phyloP scores from a whole-genome alignment of 2,329 filamentous ascomycete species.

The Xylariaceae sp. region DNA sequence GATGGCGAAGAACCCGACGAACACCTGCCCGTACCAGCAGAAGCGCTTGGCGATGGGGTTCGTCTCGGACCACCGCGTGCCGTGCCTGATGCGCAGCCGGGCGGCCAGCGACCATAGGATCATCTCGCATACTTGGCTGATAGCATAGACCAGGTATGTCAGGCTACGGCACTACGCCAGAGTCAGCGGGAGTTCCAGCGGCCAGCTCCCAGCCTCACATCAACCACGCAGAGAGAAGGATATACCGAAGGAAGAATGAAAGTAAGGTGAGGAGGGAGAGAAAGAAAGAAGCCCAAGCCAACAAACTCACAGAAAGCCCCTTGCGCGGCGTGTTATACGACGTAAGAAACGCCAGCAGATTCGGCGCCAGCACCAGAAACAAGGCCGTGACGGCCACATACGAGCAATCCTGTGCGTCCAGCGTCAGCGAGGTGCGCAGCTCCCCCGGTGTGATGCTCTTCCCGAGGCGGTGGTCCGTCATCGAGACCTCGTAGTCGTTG shows the following conservation, averaged over 20 bases:
- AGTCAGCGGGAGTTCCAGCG: too few species aligned
- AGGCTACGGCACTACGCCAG: constrained; percentile 40
- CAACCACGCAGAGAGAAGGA: too few species aligned
- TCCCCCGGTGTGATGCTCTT: constrained; percentile 12
- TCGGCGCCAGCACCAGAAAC: constrained; percentile 37
- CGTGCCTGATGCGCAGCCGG: constrained; percentile 35
- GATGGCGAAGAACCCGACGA: constrained; percentile 40
- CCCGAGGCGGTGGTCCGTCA: constrained; percentile 7
- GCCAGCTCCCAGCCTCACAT: too few species aligned
- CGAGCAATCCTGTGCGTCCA: constrained; percentile 31
- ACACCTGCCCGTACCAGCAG: constrained; percentile 40
- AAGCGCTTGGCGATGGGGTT: constrained; percentile 35
- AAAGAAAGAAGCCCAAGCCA: not conserved
- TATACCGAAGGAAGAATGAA: too few species aligned
- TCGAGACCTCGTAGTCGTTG: constrained; percentile 32
- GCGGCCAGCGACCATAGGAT: constrained; percentile 39
- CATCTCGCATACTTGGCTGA: constrained; percentile 42
- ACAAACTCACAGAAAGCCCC: constrained; percentile 34
- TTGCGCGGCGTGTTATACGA: constrained; percentile 43
- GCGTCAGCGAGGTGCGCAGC: constrained; percentile 29
- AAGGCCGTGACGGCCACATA: constrained; percentile 32
- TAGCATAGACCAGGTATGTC: constrained; percentile 43
- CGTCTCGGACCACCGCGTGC: constrained; percentile 35
- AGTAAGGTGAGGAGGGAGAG: too few species aligned
- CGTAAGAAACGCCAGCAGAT: constrained; percentile 42